Evolutionary conservation across 176 grass and related monocot genomes (phyloP).

Genomic region (Carex pumila): DNA sequence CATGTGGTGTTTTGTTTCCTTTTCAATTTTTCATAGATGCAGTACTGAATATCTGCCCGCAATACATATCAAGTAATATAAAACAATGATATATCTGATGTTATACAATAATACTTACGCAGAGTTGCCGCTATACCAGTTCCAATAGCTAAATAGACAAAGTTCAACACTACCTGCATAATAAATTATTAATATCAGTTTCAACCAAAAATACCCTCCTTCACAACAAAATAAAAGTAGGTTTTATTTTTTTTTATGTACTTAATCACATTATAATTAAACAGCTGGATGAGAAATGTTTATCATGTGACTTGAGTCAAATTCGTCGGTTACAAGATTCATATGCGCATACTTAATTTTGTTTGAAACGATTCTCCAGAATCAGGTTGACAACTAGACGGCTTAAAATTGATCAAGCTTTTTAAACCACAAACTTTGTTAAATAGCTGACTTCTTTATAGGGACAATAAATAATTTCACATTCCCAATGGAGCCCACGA

Average conservation of each 20-base stretch:
- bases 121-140: slow-evolving; percentile 42
- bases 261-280: background rate
- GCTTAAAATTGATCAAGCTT: background rate
- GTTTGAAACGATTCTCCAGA: background rate
- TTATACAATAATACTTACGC: slow-evolving; percentile 25
- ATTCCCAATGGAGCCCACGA: background rate
- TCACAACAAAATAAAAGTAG: background rate
- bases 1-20: background rate
- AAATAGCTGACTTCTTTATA: background rate
- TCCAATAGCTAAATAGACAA: slow-evolving; percentile 53
- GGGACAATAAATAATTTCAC: background rate
- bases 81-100: background rate
- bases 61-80: background rate
- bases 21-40: background rate
- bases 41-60: background rate
- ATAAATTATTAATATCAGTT: background rate
- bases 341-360: background rate
- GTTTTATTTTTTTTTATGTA: background rate
- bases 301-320: background rate
- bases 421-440: background rate
- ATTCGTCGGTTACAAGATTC: background rate
- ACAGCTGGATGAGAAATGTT: background rate
- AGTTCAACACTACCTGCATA: slow-evolving; percentile 43
- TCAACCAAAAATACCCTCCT: background rate
- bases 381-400: background rate